Evolutionary conservation across 2,329 filamentous ascomycete species (phyloP).

Genomic region (Talaromyces sp.): DNA sequence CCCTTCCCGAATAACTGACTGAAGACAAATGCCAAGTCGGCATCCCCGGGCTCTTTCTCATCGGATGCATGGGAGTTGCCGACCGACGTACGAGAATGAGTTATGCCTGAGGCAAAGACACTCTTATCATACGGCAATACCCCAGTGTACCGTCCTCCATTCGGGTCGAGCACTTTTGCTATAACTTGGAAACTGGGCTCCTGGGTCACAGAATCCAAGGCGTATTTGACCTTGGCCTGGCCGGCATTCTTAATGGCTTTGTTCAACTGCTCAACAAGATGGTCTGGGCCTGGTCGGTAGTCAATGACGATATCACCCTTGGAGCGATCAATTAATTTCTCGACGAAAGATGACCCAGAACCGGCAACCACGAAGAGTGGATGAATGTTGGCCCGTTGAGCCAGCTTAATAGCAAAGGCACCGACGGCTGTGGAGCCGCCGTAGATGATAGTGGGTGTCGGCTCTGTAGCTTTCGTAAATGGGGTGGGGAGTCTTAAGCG

Average conservation of each 20-base stretch:
- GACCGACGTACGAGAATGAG: conserved; percentile 37
- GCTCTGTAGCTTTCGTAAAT: conserved; percentile 36
- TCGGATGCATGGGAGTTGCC: conserved; percentile 34
- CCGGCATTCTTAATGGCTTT: background rate
- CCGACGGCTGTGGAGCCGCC: conserved; percentile 55
- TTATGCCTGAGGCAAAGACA: conserved; percentile 33
- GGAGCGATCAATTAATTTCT: conserved; percentile 49
- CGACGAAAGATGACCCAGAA: conserved; percentile 49
- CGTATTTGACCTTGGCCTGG: conserved; percentile 50
- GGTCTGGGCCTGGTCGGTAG: conserved; percentile 57
- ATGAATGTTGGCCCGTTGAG: conserved; percentile 54
- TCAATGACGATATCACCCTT: conserved; percentile 60
- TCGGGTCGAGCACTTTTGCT: background rate
- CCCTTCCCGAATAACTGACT: conserved; percentile 46
- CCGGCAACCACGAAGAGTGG: conserved; percentile 62
- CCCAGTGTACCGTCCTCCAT: background rate
- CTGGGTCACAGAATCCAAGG: conserved; percentile 60
- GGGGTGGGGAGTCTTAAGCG: conserved; percentile 49
- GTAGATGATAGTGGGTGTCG: conserved; percentile 47
- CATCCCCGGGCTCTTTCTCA: conserved; percentile 33
- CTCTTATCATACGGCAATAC: conserved; percentile 18
- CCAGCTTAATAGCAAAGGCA: conserved; percentile 57
- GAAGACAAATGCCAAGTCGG: conserved; percentile 47
- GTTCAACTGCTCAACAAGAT: conserved; percentile 40
- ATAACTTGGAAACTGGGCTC: conserved; percentile 30